These are phyloP conservation scores for Ustilago hordei DNA, from an alignment of 1,284 basidiomycete species.

Conservation along the genomic window DNA sequence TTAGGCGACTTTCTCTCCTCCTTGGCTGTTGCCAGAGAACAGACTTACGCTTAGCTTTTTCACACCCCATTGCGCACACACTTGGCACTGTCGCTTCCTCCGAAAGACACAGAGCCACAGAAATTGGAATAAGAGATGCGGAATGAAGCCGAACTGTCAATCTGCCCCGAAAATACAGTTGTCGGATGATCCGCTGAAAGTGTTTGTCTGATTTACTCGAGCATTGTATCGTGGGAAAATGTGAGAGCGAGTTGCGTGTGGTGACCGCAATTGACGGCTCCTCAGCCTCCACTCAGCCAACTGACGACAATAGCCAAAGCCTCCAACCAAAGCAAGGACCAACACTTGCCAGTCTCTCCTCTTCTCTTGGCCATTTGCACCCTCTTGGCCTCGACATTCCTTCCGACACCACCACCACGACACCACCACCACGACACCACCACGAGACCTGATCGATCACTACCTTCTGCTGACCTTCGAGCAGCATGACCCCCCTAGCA, in stretches of 20 bases:
- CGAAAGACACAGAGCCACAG: neutral
- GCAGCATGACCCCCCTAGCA: slow-evolving; percentile 8
- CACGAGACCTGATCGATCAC: too few relatives aligned
- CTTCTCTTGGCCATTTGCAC: neutral
- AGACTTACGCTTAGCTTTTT: too few relatives aligned
- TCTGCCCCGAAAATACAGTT: too few relatives aligned
- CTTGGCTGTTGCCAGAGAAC: too few relatives aligned
- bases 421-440: too few relatives aligned
- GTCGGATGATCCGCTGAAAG: too few relatives aligned
- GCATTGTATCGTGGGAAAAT: neutral
- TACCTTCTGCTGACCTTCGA: too few relatives aligned
- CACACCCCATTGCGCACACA: too few relatives aligned
- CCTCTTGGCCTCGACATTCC: neutral
- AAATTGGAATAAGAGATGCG: neutral
- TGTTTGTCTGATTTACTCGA: neutral
- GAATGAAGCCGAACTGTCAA: slow-evolving; percentile 1
- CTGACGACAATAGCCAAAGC: neutral
- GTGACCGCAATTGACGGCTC: slow-evolving; percentile 17
- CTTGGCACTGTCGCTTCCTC: neutral
- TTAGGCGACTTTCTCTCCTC: slow-evolving; percentile 9
- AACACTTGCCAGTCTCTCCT: neutral
- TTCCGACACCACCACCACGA: neutral
- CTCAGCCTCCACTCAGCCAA: slow-evolving; percentile 3
- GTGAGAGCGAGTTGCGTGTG: neutral
- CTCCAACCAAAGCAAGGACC: neutral